phyloP scores from a whole-genome alignment of 129 eudicot species.

The Flaveria bidentis region DNA sequence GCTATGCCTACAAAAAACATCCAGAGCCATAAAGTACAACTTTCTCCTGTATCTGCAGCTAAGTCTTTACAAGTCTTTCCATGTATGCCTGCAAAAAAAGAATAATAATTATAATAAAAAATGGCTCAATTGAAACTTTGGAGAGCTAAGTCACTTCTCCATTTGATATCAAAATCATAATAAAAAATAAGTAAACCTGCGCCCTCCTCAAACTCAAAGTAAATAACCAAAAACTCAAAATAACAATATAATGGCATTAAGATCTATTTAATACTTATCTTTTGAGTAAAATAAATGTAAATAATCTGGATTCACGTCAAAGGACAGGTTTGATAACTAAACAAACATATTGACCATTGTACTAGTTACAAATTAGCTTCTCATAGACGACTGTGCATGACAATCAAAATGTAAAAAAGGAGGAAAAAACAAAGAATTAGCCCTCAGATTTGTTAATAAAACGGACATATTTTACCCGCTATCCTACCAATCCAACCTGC shows the following conservation, averaged over 20 bases:
- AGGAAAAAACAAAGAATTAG: neutral
- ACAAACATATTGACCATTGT: constrained; percentile 12
- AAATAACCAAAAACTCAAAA: too few relatives aligned
- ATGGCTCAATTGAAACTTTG: neutral
- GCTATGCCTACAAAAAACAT: constrained; percentile 21
- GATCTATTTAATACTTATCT: too few relatives aligned
- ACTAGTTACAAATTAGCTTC: neutral
- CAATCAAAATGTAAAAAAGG: neutral
- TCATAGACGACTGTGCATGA: neutral
- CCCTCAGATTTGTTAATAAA: neutral
- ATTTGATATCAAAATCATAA: neutral
- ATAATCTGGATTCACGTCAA: neutral
- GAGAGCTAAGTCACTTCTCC: neutral
- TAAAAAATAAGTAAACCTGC: neutral
- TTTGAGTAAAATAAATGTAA: neutral
- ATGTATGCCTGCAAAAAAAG: constrained; percentile 32
- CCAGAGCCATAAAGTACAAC: constrained; percentile 2
- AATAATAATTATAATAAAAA: too few relatives aligned
- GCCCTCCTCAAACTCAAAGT: too few relatives aligned
- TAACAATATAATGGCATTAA: too few relatives aligned
- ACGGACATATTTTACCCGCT: neutral
- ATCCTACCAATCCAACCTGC: neutral
- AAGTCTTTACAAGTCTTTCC: constrained; percentile 29
- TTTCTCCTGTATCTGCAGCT: constrained; percentile 11
- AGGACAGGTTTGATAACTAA: neutral